Percentiles rank a stretch among this genome's conserved stretches.
Evolutionary conservation across 352 stramenopile genomes (phyloP).

Genomic region (Phytophthora syringae): DNA sequence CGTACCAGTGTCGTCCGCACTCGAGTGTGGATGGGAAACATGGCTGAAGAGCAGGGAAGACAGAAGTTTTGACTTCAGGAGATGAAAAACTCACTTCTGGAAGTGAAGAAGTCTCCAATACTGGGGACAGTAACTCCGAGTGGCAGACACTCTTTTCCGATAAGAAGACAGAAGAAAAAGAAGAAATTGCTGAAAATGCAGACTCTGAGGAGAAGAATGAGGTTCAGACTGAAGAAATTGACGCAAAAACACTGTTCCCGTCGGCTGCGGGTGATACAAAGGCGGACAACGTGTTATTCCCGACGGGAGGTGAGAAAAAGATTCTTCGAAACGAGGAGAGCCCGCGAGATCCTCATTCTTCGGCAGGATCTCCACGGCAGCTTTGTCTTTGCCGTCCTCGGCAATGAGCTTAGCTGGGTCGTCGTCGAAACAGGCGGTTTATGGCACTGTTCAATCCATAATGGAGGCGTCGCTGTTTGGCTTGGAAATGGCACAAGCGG

Average conservation of each 20-base stretch:
- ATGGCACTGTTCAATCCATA: constrained; percentile 74
- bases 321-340: constrained; percentile 21
- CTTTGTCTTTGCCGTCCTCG: constrained; percentile 65
- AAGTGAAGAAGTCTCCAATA: constrained; percentile 17
- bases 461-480: constrained; percentile 81
- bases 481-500: constrained; percentile 73
- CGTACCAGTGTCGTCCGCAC: constrained; percentile 73
- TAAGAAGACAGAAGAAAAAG: constrained; percentile 3
- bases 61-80: not conserved
- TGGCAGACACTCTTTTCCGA: constrained; percentile 52
- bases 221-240: constrained; percentile 5
- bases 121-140: constrained; percentile 23
- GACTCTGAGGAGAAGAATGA: not conserved
- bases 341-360: constrained; percentile 52
- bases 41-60: constrained; percentile 37
- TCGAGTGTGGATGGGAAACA: constrained; percentile 77
- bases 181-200: constrained; percentile 7
- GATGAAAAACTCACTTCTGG: constrained; percentile 2
- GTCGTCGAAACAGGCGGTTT: constrained; percentile 72
- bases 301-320: constrained; percentile 27
- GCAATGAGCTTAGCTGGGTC: constrained; percentile 66
- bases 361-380: constrained; percentile 62
- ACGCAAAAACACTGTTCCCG: constrained; percentile 10
- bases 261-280: constrained; percentile 8
- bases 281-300: constrained; percentile 28